Percentiles rank a stretch among this genome's conserved stretches.
Evolutionary conservation across 2,329 filamentous ascomycete genomes (phyloP).

Genomic region (Diatrype stigma): DNA sequence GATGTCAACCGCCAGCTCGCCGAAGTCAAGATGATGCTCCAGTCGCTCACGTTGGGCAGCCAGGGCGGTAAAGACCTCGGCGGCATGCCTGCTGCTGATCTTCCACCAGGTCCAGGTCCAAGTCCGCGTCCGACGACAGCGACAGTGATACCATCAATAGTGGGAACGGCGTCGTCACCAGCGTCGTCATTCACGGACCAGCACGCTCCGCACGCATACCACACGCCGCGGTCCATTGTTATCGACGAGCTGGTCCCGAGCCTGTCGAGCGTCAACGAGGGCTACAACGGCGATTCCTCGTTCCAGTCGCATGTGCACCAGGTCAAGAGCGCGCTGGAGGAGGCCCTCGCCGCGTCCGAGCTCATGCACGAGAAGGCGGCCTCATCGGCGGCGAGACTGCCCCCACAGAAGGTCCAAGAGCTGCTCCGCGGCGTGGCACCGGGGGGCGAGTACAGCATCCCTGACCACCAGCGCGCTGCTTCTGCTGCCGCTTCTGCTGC

Average conservation of each 20-base stretch:
- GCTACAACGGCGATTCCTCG: conserved; percentile 23
- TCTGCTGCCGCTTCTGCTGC: no score
- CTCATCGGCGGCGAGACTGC: conserved; percentile 1
- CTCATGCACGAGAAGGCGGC: conserved; percentile 6
- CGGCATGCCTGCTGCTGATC: no score
- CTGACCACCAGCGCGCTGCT: no score
- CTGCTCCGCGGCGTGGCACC: conserved; percentile 5
- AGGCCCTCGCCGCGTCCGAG: conserved; percentile 16
- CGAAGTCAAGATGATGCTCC: conserved; percentile 23
- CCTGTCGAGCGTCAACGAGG: conserved; percentile 17
- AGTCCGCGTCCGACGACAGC: conserved; percentile 3
- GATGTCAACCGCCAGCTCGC: conserved; percentile 23
- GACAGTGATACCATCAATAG: not conserved
- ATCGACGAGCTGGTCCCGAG: conserved; percentile 23
- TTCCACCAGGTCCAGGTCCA: not conserved
- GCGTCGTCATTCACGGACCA: no score
- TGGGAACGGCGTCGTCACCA: no score
- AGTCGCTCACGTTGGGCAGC: conserved; percentile 13
- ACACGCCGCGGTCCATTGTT: conserved; percentile 20
- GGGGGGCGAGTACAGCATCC: no score
- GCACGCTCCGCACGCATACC: conserved; percentile 1
- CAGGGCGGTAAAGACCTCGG: conserved; percentile 2
- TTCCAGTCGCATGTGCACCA: conserved; percentile 22
- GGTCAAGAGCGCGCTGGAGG: conserved; percentile 16
- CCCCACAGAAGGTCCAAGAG: conserved; percentile 5